Evolutionary conservation across 805 yeast species (phyloP).

Genomic region (Kodamaea kakaduensis): DNA sequence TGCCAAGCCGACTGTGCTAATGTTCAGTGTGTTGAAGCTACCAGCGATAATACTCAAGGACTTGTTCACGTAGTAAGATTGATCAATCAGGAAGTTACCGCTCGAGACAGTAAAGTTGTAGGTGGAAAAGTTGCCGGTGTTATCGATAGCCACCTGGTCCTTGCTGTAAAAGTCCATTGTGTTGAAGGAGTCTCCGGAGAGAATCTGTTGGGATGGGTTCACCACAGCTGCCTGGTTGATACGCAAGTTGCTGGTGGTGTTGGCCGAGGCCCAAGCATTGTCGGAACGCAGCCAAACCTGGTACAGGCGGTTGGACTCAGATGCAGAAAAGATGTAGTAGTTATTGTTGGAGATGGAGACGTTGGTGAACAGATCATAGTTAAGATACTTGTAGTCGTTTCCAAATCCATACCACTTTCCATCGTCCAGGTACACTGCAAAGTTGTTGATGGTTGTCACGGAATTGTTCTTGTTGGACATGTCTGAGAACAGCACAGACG

Average conservation of each 20-base stretch:
- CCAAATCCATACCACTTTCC: slow-evolving; percentile 45
- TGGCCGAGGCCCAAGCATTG: slow-evolving; percentile 28
- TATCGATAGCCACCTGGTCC: slow-evolving; percentile 24
- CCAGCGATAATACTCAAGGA: slow-evolving; percentile 60
- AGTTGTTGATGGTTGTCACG: slow-evolving; percentile 21
- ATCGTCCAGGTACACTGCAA: slow-evolving; percentile 32
- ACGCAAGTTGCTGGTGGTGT: slow-evolving; percentile 26
- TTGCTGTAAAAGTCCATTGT: slow-evolving; percentile 27
- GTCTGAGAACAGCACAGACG: slow-evolving; percentile 22
- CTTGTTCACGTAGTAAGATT: slow-evolving; percentile 46
- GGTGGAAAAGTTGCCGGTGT: slow-evolving; percentile 19
- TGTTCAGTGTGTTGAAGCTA: slow-evolving; percentile 33
- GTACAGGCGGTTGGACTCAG: slow-evolving; percentile 18
- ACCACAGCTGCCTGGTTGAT: slow-evolving; percentile 25
- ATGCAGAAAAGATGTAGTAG: slow-evolving; percentile 37
- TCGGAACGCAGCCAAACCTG: slow-evolving; percentile 42
- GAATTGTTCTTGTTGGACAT: slow-evolving; percentile 28
- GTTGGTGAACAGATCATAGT: slow-evolving; percentile 29
- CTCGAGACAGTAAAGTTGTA: slow-evolving; percentile 23
- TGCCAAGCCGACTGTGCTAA: slow-evolving; percentile 30
- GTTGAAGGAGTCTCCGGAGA: slow-evolving; percentile 33
- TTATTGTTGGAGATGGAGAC: slow-evolving; percentile 37
- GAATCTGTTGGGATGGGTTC: slow-evolving; percentile 25
- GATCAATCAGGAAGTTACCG: slow-evolving; percentile 16
- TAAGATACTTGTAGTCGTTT: slow-evolving; percentile 18